These are phyloP conservation scores for Lipomyces anomalus DNA, from an alignment of 805 yeast genomes.

Conservation along the genomic window DNA sequence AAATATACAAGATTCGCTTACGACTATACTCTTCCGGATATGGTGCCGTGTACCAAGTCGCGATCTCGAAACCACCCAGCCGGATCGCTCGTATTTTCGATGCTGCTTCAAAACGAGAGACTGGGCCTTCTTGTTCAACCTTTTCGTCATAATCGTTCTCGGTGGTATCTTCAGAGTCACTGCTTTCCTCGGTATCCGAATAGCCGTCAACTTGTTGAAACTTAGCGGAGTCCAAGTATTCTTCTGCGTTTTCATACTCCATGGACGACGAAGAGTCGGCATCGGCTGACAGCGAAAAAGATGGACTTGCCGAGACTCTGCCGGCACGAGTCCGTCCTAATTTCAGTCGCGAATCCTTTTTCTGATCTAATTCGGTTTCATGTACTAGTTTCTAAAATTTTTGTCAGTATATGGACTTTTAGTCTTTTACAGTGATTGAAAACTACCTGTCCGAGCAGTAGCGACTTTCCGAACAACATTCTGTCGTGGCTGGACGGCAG, in stretches of 20 bases:
- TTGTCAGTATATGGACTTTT: no score
- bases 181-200: background rate
- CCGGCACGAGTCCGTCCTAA: no score
- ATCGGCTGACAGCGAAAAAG: no score
- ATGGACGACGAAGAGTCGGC: no score
- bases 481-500: constrained; percentile 27
- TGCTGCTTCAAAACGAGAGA: constrained; percentile 28
- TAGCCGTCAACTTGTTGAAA: no score
- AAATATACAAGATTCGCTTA: constrained; percentile 59
- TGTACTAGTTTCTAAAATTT: no score
- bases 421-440: no score
- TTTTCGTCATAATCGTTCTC: constrained; percentile 4
- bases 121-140: constrained; percentile 15
- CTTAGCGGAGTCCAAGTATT: no score
- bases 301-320: no score
- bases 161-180: background rate
- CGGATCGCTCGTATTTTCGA: constrained; percentile 57
- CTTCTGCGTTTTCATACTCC: no score
- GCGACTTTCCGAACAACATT: constrained; percentile 27
- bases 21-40: constrained; percentile 80
- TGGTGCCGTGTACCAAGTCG: constrained; percentile 90
- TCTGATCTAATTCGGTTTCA: no score
- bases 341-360: no score
- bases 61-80: constrained; percentile 66
- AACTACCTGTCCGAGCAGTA: constrained; percentile 11